Percentiles rank a stretch among this genome's conserved stretches.
Conservation (phyloP, 2,329 filamentous ascomycete species). For the Leptographium galeiforme region DNA sequence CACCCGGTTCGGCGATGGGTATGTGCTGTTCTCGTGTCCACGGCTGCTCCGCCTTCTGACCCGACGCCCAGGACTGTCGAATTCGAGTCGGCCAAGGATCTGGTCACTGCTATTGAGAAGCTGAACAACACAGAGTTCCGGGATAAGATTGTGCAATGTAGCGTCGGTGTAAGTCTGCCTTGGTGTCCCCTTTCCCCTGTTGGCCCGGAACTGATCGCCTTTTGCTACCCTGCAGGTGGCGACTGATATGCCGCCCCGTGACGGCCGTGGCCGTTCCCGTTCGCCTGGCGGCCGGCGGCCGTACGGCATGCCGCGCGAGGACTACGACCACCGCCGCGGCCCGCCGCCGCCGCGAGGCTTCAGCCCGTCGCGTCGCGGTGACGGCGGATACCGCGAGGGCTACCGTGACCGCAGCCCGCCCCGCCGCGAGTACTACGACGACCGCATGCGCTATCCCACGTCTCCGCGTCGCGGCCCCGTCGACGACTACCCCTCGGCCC, state of each 20-base stretch:
- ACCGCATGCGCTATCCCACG: slow-evolving; percentile 67
- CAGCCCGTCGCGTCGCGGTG: slow-evolving; percentile 44
- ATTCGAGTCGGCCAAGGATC: slow-evolving; percentile 83
- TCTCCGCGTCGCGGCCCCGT: slow-evolving; percentile 62
- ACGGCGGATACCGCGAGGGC: slow-evolving; percentile 41
- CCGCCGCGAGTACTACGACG: slow-evolving; percentile 78
- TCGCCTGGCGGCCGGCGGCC: slow-evolving; percentile 56
- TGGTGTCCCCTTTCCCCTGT: background rate
- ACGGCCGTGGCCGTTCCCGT: slow-evolving; percentile 65
- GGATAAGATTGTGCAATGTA: slow-evolving; percentile 71
- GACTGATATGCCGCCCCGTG: slow-evolving; percentile 58
- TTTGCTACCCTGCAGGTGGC: slow-evolving; percentile 48
- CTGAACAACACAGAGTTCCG: slow-evolving; percentile 91
- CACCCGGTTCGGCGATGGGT: slow-evolving; percentile 77
- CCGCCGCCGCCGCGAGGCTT: slow-evolving; percentile 52
- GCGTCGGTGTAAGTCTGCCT: slow-evolving; percentile 60
- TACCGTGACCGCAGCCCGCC: slow-evolving; percentile 75
- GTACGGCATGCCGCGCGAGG: slow-evolving; percentile 51
- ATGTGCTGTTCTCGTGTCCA: slow-evolving; percentile 41
- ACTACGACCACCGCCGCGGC: slow-evolving; percentile 74
- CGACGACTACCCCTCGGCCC: slow-evolving; percentile 62
- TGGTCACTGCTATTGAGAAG: slow-evolving; percentile 87
- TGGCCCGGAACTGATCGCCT: no score
- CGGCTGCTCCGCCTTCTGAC: background rate
- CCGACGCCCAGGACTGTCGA: slow-evolving; percentile 66